Evolutionary conservation across 2,329 filamentous ascomycete genomes (phyloP).

Genomic region (Madurella fahalii): DNA sequence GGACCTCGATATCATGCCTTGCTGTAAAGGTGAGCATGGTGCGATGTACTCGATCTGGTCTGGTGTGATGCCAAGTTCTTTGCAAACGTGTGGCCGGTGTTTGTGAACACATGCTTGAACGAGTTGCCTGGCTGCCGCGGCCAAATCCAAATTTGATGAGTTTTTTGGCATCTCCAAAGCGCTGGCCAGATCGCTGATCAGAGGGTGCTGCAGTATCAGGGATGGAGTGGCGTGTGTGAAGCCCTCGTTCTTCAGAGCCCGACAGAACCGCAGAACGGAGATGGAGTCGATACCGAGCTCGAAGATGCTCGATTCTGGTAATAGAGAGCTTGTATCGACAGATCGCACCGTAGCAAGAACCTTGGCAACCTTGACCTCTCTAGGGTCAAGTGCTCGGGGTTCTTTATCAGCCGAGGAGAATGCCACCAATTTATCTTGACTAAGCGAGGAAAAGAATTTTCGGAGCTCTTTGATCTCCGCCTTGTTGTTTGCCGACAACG

Average conservation of each 20-base stretch:
- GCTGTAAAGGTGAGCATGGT: constrained; percentile 81
- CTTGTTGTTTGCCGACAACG: constrained; percentile 86
- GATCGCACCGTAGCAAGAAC: constrained; percentile 53
- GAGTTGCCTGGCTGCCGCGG: constrained; percentile 52
- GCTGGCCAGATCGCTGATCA: constrained; percentile 44
- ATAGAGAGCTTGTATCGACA: constrained; percentile 35
- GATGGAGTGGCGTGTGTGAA: constrained; percentile 60
- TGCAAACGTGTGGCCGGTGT: constrained; percentile 50
- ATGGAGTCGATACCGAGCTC: constrained; percentile 88
- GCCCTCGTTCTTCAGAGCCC: constrained; percentile 59
- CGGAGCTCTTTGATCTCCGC: constrained; percentile 70
- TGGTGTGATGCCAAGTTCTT: constrained; percentile 46
- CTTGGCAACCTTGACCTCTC: constrained; percentile 46
- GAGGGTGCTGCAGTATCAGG: constrained; percentile 60
- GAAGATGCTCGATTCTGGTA: constrained; percentile 66
- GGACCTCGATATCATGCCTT: constrained; percentile 72
- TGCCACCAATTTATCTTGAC: constrained; percentile 56
- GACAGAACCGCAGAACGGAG: constrained; percentile 68
- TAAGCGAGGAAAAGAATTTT: constrained; percentile 59
- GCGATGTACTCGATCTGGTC: constrained; percentile 65
- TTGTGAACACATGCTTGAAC: constrained; percentile 63
- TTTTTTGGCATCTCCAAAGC: constrained; percentile 30
- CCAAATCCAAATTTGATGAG: constrained; percentile 17
- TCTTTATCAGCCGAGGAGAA: constrained; percentile 42
- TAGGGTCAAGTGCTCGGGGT: constrained; percentile 26